phyloP scores from a whole-genome alignment of 306 rosid species.

The Begonia fuchsioides region DNA sequence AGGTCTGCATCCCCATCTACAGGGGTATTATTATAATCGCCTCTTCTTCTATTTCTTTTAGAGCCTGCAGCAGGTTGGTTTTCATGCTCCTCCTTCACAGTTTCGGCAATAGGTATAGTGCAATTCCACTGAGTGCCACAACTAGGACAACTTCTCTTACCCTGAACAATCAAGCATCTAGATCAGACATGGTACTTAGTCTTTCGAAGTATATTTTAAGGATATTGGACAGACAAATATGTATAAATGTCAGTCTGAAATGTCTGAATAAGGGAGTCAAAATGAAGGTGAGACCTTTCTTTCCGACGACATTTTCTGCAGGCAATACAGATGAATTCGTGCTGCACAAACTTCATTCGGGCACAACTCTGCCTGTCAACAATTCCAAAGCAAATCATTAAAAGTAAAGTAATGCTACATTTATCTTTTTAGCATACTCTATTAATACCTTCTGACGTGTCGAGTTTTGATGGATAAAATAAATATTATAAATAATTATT shows the following conservation, averaged over 20 bases:
- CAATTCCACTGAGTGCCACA: conserved; percentile 51
- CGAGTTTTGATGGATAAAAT: too few species aligned
- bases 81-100: conserved; percentile 18
- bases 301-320: conserved; percentile 41
- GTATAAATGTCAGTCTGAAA: too few species aligned
- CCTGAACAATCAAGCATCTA: conserved; percentile 16
- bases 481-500: too few species aligned
- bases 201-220: too few species aligned
- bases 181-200: too few species aligned
- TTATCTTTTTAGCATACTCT: too few species aligned
- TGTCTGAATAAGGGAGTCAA: too few species aligned
- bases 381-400: background rate
- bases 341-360: conserved; percentile 45
- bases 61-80: conserved; percentile 23
- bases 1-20: conserved; percentile 28
- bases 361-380: conserved; percentile 61
- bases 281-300: conserved; percentile 28
- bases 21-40: conserved; percentile 5
- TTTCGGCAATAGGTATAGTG: conserved; percentile 33
- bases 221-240: too few species aligned
- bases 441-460: too few species aligned
- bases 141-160: conserved; percentile 42
- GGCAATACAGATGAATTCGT: conserved; percentile 67
- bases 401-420: background rate
- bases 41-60: conserved; percentile 24